Evolutionary conservation across 2,329 filamentous ascomycete species (phyloP).

Genomic region (Ascomycota sp.): DNA sequence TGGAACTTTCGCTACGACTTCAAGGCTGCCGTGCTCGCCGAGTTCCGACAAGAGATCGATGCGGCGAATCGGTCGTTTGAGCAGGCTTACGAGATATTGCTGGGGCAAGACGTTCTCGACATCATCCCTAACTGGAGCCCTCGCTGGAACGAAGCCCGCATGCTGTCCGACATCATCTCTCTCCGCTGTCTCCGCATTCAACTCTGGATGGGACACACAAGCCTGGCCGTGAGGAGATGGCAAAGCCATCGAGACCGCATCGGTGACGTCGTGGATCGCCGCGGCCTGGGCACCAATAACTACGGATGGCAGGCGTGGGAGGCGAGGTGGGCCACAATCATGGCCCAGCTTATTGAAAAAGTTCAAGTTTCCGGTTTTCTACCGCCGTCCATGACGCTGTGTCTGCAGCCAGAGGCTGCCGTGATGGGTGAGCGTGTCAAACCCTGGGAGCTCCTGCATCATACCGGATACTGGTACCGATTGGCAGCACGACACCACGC

Average conservation of each 20-base stretch:
- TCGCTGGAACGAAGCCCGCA: conserved; percentile 81
- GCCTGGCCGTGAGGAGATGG: conserved; percentile 64
- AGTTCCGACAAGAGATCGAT: conserved; percentile 87
- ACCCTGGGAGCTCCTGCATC: conserved; percentile 44
- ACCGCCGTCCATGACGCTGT: conserved; percentile 22
- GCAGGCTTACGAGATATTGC: conserved; percentile 64
- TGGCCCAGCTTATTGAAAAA: conserved; percentile 39
- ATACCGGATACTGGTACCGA: conserved; percentile 47
- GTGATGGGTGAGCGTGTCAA: conserved; percentile 35
- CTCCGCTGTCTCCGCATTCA: conserved; percentile 68
- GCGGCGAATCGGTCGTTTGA: conserved; percentile 70
- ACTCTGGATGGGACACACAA: conserved; percentile 61
- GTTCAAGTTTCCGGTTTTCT: conserved; percentile 29
- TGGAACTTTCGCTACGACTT: conserved; percentile 94
- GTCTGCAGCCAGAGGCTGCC: conserved; percentile 35
- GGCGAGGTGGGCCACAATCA: conserved; percentile 45
- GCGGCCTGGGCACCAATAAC: conserved; percentile 67
- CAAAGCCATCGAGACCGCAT: conserved; percentile 54
- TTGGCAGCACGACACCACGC: conserved; percentile 35
- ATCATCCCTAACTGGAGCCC: conserved; percentile 78
- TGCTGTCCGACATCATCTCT: conserved; percentile 63
- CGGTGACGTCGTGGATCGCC: conserved; percentile 57
- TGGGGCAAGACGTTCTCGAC: conserved; percentile 70
- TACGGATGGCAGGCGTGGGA: conserved; percentile 96
- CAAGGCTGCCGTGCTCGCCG: conserved; percentile 76